Conservation (phyloP, 768 basidiomycete genomes). For the Lentinula boryana region DNA sequence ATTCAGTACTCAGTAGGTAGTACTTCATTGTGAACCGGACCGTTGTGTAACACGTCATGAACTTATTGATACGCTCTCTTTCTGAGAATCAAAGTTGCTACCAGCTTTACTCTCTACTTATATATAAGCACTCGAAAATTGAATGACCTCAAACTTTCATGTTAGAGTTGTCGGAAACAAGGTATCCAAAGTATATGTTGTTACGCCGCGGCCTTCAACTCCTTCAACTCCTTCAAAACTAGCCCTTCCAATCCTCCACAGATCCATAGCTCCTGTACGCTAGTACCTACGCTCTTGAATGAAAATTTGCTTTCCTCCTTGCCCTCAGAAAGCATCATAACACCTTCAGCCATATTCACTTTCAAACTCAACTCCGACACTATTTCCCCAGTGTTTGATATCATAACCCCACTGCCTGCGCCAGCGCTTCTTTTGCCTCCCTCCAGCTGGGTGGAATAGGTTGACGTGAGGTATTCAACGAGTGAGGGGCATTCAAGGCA, state of each 20-base stretch:
- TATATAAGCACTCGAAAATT: too few species aligned
- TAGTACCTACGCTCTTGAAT: constrained; percentile 78
- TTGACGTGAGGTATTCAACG: constrained; percentile 73
- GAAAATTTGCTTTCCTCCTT: constrained; percentile 50
- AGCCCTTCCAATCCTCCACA: constrained; percentile 93
- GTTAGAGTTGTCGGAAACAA: too few species aligned
- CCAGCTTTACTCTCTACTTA: too few species aligned
- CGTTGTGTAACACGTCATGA: too few species aligned
- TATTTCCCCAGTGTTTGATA: constrained; percentile 30
- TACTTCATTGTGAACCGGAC: too few species aligned
- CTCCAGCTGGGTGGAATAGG: constrained; percentile 45
- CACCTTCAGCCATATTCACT: constrained; percentile 67
- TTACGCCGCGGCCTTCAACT: not conserved
- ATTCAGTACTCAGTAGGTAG: too few species aligned
- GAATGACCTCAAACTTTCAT: too few species aligned
- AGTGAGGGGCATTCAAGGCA: constrained; percentile 92
- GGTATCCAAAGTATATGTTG: too few species aligned
- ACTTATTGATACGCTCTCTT: too few species aligned
- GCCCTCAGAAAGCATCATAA: constrained; percentile 45
- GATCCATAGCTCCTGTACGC: constrained; percentile 97
- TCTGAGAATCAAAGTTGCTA: too few species aligned
- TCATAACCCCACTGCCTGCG: constrained; percentile 69
- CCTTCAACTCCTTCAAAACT: constrained; percentile 56
- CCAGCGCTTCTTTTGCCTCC: constrained; percentile 75
- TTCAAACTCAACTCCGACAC: constrained; percentile 51